Evolutionary conservation across 148 eudicot species (phyloP), one percentile per base, ranked within the genome.

Genomic region (Rhododendron henanense): DNA sequence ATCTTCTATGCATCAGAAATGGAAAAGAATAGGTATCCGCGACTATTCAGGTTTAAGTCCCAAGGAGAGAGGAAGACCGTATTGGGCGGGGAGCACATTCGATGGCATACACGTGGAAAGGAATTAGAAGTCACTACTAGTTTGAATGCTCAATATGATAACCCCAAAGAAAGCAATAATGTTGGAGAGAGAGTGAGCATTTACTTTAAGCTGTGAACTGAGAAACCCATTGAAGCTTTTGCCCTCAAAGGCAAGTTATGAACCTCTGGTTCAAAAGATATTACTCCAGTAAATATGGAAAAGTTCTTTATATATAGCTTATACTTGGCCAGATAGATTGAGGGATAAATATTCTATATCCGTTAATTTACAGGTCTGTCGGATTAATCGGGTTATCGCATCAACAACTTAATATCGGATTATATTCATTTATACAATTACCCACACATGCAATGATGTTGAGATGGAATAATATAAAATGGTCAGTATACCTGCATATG

Each of bases 401-500:
- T 77, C 7, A 48, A 11, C 16, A 21, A 31, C 81, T 45, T 78
- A 3, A 78, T 47, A 78, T 7, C 2, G 82, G 21, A 79, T 10
- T 78, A 79, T 79, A 11, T 47, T 9, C 48, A 50, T 11, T 51
- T 51, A 39, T 19, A 13, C 39, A 47, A 79, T 16, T 78, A 45
- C 81, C 57, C 51, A 13, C 59, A 79, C 48, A 13, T 10, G 59
- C 82, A 79, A 50, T n/a, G 82, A 48, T 35, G n/a, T 79, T 79
- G 59, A 79, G 82, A 55, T 48, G 39, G 84, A 57, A 35, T 45
- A 55, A 37, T 81, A 37, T n/a, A 57, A 81, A 35, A 35, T 57
- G 23, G 23, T 18, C 25, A 0, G 14, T 31, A 71, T 35, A 96
- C 99, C 99, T 95, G 99, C 99, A 97, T 91, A 95, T 97, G 87